Conservation (phyloP, 148 eudicot species). For the Oxyria digyna region DNA sequence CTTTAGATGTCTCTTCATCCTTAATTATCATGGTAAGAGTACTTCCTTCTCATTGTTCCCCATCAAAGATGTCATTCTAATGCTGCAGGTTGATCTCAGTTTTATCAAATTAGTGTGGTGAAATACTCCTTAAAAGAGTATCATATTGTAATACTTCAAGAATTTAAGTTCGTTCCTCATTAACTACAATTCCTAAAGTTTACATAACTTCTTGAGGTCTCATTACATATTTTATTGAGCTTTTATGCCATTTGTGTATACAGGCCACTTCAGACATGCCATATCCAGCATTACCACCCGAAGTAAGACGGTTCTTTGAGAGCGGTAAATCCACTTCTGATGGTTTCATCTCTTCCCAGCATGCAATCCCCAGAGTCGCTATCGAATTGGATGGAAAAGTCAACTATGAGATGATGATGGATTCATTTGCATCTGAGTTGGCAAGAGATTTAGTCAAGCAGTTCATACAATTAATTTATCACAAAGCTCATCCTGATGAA, state of each 20-base stretch:
- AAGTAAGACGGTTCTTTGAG: conserved; percentile 55
- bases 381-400: conserved; percentile 49
- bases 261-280: conserved; percentile 92
- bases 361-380: conserved; percentile 40
- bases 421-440: conserved; percentile 45
- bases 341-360: conserved; percentile 21
- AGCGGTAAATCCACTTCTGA: conserved; percentile 21
- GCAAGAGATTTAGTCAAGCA: conserved; percentile 50
- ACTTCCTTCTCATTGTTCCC: background rate
- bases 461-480: conserved; percentile 57
- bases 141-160: background rate
- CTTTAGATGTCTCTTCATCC: conserved; percentile 50
- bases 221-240: background rate
- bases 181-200: background rate
- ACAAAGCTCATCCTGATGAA: conserved; percentile 24
- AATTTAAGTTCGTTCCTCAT: background rate
- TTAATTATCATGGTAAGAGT: conserved; percentile 69
- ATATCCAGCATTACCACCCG: conserved; percentile 38
- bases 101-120: background rate
- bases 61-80: background rate
- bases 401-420: conserved; percentile 34
- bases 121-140: background rate
- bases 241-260: conserved; percentile 9
- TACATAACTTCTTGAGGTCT: background rate
- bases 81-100: background rate